Evolutionary conservation across 2,329 filamentous ascomycete genomes (phyloP).

Genomic region (Arthrobotrys pseudoclavata): DNA sequence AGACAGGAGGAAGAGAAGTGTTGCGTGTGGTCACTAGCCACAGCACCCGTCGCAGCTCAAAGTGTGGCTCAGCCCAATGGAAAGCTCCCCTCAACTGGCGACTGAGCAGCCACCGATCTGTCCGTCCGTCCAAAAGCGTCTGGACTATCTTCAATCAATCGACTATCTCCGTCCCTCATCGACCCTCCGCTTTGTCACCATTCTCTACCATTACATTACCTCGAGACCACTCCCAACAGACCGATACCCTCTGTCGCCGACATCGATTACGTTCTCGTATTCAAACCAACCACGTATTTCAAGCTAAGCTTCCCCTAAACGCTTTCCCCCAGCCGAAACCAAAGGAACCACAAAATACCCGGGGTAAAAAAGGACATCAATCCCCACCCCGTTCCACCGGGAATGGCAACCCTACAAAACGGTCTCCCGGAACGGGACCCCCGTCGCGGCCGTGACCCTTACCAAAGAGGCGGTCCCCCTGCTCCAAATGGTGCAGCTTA

Average conservation of each 20-base stretch:
- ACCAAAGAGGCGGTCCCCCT: slow-evolving; percentile 37
- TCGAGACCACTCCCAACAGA: not conserved
- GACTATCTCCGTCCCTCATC: slow-evolving; percentile 12
- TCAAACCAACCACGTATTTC: no score
- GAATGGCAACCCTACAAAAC: slow-evolving; percentile 53
- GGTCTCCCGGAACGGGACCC: slow-evolving; percentile 54
- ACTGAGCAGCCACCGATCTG: slow-evolving; percentile 26
- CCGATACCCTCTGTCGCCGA: not conserved
- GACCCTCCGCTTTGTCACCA: not conserved
- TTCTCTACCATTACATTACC: not conserved
- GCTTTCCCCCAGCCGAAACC: not conserved
- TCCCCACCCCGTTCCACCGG: slow-evolving; percentile 8
- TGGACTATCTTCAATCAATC: not conserved
- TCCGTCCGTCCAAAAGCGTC: slow-evolving; percentile 2
- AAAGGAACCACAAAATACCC: not conserved
- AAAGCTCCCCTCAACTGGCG: slow-evolving; percentile 24
- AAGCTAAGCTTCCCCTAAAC: slow-evolving; percentile 22
- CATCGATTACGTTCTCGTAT: not conserved
- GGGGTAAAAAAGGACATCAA: slow-evolving; percentile 5
- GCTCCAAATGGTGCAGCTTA: slow-evolving; percentile 21
- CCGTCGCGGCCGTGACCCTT: slow-evolving; percentile 56
- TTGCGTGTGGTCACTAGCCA: slow-evolving; percentile 30
- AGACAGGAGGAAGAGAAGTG: not conserved
- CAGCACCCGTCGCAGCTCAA: not conserved
- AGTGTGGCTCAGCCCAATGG: slow-evolving; percentile 15